Percentiles rank a stretch among this genome's conserved stretches.
These are phyloP conservation scores for Lotmaria passim DNA, from an alignment of 208 protist genomes.

Conservation along the genomic window DNA sequence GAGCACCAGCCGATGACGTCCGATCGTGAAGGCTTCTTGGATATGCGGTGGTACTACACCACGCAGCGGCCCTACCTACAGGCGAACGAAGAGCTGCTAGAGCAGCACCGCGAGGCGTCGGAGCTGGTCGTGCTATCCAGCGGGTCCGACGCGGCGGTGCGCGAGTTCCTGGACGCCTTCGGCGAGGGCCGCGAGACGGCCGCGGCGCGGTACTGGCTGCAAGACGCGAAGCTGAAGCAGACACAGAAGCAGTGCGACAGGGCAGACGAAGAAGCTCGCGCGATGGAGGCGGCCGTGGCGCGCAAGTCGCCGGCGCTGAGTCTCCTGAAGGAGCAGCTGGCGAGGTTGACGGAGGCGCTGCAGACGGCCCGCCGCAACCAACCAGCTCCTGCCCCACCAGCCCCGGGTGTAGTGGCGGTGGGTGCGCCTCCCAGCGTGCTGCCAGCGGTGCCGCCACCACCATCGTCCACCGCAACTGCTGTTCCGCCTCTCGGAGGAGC, in stretches of 20 bases:
- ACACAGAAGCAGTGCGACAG: constrained; percentile 35
- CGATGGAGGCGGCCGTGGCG: constrained; percentile 43
- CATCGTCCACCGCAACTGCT: not conserved
- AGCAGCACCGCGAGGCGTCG: constrained; percentile 66
- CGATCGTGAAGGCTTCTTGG: constrained; percentile 64
- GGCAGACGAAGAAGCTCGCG: constrained; percentile 40
- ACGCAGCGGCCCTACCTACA: constrained; percentile 67
- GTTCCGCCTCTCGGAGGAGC: not conserved
- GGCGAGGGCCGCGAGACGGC: constrained; percentile 39
- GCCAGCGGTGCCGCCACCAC: constrained; percentile 9
- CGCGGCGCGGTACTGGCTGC: constrained; percentile 44
- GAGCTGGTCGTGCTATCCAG: constrained; percentile 67
- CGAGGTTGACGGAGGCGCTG: constrained; percentile 51
- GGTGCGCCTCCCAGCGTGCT: constrained; percentile 2
- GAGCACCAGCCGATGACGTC: constrained; percentile 72
- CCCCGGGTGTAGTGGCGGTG: not conserved
- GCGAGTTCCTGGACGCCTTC: constrained; percentile 33
- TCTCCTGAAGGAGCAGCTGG: constrained; percentile 44
- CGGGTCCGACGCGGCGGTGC: constrained; percentile 57
- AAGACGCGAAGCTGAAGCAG: constrained; percentile 45
- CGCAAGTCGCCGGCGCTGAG: constrained; percentile 44
- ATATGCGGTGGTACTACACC: constrained; percentile 88
- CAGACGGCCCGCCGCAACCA: constrained; percentile 36
- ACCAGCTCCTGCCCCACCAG: constrained; percentile 2
- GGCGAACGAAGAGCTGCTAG: constrained; percentile 64